Percentiles rank a stretch among this genome's conserved stretches.
Conservation (phyloP, 208 protist species). For the Blastocrithidia nonstop region DNA sequence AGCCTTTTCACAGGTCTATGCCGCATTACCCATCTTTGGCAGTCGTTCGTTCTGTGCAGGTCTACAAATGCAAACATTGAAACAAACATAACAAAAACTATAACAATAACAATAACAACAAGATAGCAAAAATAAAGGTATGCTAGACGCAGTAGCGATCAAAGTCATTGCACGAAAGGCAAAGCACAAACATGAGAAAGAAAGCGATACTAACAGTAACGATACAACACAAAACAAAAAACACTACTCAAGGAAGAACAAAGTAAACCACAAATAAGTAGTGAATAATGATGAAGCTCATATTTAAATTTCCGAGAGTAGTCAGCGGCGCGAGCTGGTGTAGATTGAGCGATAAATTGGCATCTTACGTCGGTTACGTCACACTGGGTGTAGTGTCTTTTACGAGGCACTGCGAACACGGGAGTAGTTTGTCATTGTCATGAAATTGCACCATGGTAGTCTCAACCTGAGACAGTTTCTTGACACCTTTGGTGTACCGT, state of each 20-base stretch:
- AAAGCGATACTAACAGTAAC: slow-evolving; percentile 3
- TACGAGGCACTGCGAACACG: slow-evolving; percentile 59
- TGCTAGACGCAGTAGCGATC: slow-evolving; percentile 19
- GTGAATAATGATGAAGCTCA: not conserved
- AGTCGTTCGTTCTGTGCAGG: too few species aligned
- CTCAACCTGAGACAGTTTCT: slow-evolving; percentile 57
- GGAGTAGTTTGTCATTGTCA: slow-evolving; percentile 63
- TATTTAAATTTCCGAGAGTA: slow-evolving; percentile 1
- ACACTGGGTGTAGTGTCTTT: slow-evolving; percentile 54
- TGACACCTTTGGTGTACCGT: slow-evolving; percentile 29
- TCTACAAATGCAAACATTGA: not conserved
- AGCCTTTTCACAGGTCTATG: slow-evolving; percentile 65
- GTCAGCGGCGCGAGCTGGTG: slow-evolving; percentile 18
- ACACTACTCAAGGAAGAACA: not conserved
- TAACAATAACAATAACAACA: not conserved
- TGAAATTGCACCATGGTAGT: slow-evolving; percentile 43
- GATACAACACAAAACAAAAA: slow-evolving; percentile 3
- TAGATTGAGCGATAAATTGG: slow-evolving; percentile 66
- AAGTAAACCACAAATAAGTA: not conserved
- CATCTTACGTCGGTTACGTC: slow-evolving; percentile 38
- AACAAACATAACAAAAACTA: not conserved
- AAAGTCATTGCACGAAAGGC: slow-evolving; percentile 45
- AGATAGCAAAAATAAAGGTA: not conserved
- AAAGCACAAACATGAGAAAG: too few species aligned
- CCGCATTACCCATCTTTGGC: slow-evolving; percentile 40